Percentiles rank a stretch among this genome's conserved stretches.
Evolutionary conservation across 164 flowering plant genomes (phyloP).

Genomic region (Nymphaea colorata): DNA sequence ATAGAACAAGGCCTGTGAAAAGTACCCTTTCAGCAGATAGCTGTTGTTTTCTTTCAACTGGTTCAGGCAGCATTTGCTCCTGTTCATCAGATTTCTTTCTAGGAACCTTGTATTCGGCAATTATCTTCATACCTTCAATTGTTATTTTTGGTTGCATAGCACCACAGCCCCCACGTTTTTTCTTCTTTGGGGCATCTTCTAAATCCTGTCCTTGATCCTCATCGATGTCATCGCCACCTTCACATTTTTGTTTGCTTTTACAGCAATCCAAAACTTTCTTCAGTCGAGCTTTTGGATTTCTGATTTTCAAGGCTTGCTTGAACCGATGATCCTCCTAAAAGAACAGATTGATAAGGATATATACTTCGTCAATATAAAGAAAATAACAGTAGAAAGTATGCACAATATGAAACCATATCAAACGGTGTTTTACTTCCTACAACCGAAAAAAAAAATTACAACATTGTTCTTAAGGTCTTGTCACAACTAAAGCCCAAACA

Average conservation of each 20-base stretch:
- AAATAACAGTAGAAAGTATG: no score
- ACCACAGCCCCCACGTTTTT: slow-evolving; percentile 83
- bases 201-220: slow-evolving; percentile 44
- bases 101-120: slow-evolving; percentile 83
- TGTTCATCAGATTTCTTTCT: slow-evolving; percentile 88
- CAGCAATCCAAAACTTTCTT: slow-evolving; percentile 82
- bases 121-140: slow-evolving; percentile 97
- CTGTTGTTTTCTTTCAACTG: slow-evolving; percentile 91
- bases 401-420: no score
- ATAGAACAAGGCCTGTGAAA: background rate
- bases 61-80: slow-evolving; percentile 88
- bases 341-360: background rate
- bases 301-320: slow-evolving; percentile 81
- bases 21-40: slow-evolving; percentile 87
- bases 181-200: slow-evolving; percentile 76
- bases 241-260: slow-evolving; percentile 86
- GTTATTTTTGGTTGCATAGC: slow-evolving; percentile 94
- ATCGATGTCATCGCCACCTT: slow-evolving; percentile 86
- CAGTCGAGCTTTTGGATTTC: slow-evolving; percentile 71
- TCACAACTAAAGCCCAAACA: no score
- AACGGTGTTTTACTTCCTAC: no score
- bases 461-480: no score
- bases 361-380: background rate
- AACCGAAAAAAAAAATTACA: no score
- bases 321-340: slow-evolving; percentile 80